Evolutionary conservation across 2,329 filamentous ascomycete species (phyloP), one percentile per base, ranked within the genome.

Genomic region (Diaporthe caulivora): DNA sequence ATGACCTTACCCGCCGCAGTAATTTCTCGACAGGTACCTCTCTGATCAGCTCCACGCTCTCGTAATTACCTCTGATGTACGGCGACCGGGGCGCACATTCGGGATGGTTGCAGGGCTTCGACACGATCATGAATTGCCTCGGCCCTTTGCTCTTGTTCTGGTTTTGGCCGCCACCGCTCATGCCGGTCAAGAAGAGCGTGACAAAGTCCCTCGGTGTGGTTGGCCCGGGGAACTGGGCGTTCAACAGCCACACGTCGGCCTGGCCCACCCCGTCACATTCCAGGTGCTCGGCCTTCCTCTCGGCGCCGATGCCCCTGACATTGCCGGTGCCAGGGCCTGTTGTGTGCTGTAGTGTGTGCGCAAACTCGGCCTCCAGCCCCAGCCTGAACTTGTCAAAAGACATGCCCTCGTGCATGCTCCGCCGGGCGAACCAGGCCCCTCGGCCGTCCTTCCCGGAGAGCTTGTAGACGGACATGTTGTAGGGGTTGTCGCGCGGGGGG

Each of bases 121-220:
- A 98, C 3, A 98, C 90, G 70, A 98, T 89, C 88, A 98, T 94
- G 81, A 92, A 97, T 79, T 95, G 93, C 75, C 93, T 86, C 11
- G 91, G 90, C 82, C 82, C 82, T 40, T 91, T 89, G 82, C 73
- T 82, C 70, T 80, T 81, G 53, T 53, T 64, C 11, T 72, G 76
- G 40, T 75, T 13, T 10, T 10, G 76, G 13, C 70, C 24, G 80
- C 80, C 74, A 31, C 69, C 54, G 51, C 64, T 60, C 15, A 76
- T 71, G 55, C 76, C 58, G 29, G 91, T 94, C 54, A 97, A 83
- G 55, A 97, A 87, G 74, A 97, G 84, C 6, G 94, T 93, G 68
- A 98, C 90, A 81, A 98, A 98, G 80, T 98, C 96, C 82, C 96
- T 87, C 0, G 96, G 93, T 2, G 95, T 91, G 0, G 94, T 97